Evolutionary conservation across 2,329 filamentous ascomycete species (phyloP), one percentile per base, ranked within the genome.

Genomic region (Penicillium polonicum): DNA sequence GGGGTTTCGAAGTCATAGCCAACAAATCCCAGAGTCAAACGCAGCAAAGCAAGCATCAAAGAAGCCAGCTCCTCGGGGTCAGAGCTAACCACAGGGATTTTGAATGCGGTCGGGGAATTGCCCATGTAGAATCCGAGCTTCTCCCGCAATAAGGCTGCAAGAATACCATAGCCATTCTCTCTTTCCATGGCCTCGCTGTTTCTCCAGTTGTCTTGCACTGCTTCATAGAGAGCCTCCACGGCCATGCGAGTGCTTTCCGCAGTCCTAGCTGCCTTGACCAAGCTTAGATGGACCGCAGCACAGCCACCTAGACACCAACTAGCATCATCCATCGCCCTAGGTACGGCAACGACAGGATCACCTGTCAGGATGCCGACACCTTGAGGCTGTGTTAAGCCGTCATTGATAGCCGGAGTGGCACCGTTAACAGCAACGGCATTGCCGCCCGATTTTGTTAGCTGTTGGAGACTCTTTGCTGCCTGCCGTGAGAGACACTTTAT

Each of bases 101-200:
- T 75, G 78, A 69, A 87, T 79, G 58, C 80, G 2, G 58, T 52
- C 12, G 60, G 54, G 25, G 63, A 63, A 27, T 62, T 65, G 17
- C 65, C 65, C 19, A 66, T 57, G 2, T 69, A 62, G 58, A 73
- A 70, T 23, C 74, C 77, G 48, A 96, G 80, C 72, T 96, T 97
- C 54, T 90, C 89, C 54, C 91, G 87, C 25, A 99, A 77, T 19
- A 97, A 82, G 74, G 92, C 86, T 41, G 89, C 89, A 50, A 99
- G 78, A 36, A 97, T 90, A 27, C 90, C 89, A 71, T 97, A 99
- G 0, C 93, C 95, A 65, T 95, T 94, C 59, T 96, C 92, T 67
- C 90, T 88, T 74, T 99, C 94, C 89, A 99, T 97, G 27, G 94
- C 92, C 72, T 99, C 95, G 65, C 94, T 97, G 65, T 97, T 97